phyloP scores from a whole-genome alignment of 345 rosid genomes.

The Iberis pinnata region DNA sequence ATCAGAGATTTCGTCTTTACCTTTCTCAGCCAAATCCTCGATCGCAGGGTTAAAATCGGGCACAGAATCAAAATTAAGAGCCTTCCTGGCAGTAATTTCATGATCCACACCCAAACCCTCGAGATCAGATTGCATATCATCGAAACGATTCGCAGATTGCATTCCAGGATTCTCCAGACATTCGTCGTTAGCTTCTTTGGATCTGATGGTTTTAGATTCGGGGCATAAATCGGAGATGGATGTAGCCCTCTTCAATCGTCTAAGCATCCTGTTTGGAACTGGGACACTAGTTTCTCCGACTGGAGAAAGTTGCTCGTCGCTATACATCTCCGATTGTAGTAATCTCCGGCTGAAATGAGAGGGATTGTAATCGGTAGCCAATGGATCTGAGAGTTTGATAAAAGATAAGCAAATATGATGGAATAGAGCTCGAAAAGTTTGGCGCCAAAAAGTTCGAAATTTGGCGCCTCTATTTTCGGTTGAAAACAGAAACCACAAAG shows the following conservation, averaged over 20 bases:
- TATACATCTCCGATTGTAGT: conserved; percentile 39
- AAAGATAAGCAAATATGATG: too few relatives aligned
- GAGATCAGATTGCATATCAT: conserved; percentile 24
- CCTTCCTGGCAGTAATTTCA: conserved; percentile 33
- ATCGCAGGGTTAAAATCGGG: too few relatives aligned
- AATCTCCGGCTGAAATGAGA: too few relatives aligned
- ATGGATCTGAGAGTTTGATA: not conserved
- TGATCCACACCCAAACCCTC: too few relatives aligned
- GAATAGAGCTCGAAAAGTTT: too few relatives aligned
- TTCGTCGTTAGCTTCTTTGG: conserved; percentile 1
- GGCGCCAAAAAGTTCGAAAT: conserved; percentile 37
- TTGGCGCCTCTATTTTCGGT: conserved; percentile 14
- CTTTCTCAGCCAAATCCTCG: conserved; percentile 29
- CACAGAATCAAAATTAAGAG: conserved; percentile 51
- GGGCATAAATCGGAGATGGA: conserved; percentile 20
- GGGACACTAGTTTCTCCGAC: conserved; percentile 39
- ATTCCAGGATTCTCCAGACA: conserved; percentile 24
- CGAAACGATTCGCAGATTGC: conserved; percentile 21
- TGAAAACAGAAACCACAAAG: too few relatives aligned
- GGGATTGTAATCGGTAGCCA: too few relatives aligned
- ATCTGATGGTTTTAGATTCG: conserved; percentile 17
- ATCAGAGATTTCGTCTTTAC: conserved; percentile 23
- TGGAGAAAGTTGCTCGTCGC: conserved; percentile 41
- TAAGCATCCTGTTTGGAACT: conserved; percentile 42
- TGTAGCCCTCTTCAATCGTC: conserved; percentile 55